Conservation (phyloP, 345 rosid species). For the Laguncularia racemosa region DNA sequence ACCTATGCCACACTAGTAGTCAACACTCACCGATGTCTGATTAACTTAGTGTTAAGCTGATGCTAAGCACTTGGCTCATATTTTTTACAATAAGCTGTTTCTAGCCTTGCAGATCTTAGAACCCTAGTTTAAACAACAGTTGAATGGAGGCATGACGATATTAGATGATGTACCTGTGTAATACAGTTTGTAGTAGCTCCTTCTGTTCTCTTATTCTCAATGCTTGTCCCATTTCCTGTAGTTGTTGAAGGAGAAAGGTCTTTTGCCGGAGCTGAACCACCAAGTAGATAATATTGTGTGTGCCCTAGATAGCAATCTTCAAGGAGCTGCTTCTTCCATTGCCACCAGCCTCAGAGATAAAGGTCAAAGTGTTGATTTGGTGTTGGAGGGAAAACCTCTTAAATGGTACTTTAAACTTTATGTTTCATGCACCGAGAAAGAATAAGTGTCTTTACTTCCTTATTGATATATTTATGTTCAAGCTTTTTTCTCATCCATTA, state of each 20-base stretch:
- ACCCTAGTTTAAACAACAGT: no score
- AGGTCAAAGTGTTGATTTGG: slow-evolving; percentile 77
- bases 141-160: no score
- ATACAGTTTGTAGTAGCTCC: no score
- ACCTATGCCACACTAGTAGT: no score
- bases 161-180: no score
- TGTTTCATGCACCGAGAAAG: neutral
- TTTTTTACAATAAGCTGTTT: no score
- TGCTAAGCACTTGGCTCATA: no score
- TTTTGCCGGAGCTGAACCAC: slow-evolving; percentile 52
- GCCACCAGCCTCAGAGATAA: slow-evolving; percentile 72
- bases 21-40: no score
- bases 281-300: slow-evolving; percentile 78
- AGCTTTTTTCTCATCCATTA: neutral
- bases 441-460: neutral
- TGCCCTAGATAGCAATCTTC: slow-evolving; percentile 67
- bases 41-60: no score
- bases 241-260: slow-evolving; percentile 84
- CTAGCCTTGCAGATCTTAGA: no score
- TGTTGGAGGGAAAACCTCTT: slow-evolving; percentile 76
- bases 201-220: neutral
- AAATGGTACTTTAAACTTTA: slow-evolving; percentile 46
- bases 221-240: slow-evolving; percentile 11
- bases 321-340: slow-evolving; percentile 72
- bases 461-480: neutral